Base-by-base conservation (phyloP, 352 stramenopile genomes). In the Globisporangium acanthophoron region DNA sequence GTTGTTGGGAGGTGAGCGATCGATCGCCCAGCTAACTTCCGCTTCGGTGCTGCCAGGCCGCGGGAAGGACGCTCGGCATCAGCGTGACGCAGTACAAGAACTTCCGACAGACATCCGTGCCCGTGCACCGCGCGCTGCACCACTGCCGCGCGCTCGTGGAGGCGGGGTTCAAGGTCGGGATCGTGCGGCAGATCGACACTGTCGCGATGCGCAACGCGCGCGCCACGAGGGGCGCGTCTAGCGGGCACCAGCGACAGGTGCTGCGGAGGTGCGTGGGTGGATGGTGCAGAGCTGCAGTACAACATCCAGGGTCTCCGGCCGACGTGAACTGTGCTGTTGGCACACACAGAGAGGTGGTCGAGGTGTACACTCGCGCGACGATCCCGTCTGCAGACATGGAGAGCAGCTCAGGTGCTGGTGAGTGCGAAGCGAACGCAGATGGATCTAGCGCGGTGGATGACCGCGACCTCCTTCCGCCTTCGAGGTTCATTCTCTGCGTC, bases 131-230 rank as follows among this genome's bases (percentile, higher is more conserved):
- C 13, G 37, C 37, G 37, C 37, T 43, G 13, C 37, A 43, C 13
- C 37, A 43, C 37, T 43, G 37, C 37, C 37, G 37, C 8, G 12
- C 61, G 6, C 65, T 92, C n/a, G 76, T 84, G 9, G 39, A 63
- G 8, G 70, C 68, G 0, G 79, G 78, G 1, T 72, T 71, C 46
- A 74, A 80, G 47, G 80, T 95, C 33, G 86, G 80, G 3, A 69
- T 95, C 27, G 86, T 90, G 31, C 71, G 66, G 54, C 84, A 95
- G 60, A 54, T 73, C 13, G 78, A 90, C 44, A 88, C 75, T 5
- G 64, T 54, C 5, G 62, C 66, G 6, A 59, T 20, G 54, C 62
- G 45, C 48, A 43, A 15, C 12, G 37, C 37, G 37, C 11, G 37
- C 8, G 5, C 33, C 6, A 37, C 33, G 33, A 37, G 33, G 33